Base-by-base conservation (phyloP, 2,329 filamentous ascomycete genomes). In the Grosmannia huntii region DNA sequence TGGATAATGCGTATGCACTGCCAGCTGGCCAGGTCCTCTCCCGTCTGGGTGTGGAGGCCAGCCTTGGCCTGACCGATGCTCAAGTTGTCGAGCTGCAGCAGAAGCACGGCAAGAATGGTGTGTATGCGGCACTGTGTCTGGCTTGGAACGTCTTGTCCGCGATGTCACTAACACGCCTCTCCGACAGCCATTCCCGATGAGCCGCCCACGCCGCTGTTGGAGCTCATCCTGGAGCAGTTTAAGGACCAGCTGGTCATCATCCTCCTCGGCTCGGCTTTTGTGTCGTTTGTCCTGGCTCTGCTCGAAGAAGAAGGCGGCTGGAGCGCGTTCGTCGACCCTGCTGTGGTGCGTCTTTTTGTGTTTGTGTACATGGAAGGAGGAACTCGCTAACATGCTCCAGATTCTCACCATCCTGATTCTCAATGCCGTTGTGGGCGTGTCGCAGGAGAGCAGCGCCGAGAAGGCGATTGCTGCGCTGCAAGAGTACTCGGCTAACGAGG, bases 241-340 rank as follows among this genome's bases (percentile, higher is more conserved):
- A 96, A 99, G 74, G 94, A 99, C 70, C 94, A 99, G 73, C 83
- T 99, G 53, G 94, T 99, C 65, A 82, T 99, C 57, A 99, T 99
- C 66, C 80, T 99, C 25, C 82, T 99, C 55, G 94, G 84, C 57
- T 97, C 92, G 44, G 94, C 94, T 12, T 90, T 87, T 23, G 86
- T 99, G 41, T 97, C 94, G 2, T 97, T 99, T 69, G 84, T 91
- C 28, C 78, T 99, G 62, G 94, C 94, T 28, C 79, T 99, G 14
- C 90, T 99, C 65, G 94, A 99, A 70, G 87, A 94, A 51, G 88
- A 88, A 61, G 90, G 91, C 66, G 94, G 90, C 66, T 96, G 90
- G 90, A 91, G 90, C 63, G 94, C 92, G 41, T 99, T 99, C 71
- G 94, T 99, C 60, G 94, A 99, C 71, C 94, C 94, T 57, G 83